Conservation (phyloP, 768 basidiomycete genomes). For the Auricularia cornea region DNA sequence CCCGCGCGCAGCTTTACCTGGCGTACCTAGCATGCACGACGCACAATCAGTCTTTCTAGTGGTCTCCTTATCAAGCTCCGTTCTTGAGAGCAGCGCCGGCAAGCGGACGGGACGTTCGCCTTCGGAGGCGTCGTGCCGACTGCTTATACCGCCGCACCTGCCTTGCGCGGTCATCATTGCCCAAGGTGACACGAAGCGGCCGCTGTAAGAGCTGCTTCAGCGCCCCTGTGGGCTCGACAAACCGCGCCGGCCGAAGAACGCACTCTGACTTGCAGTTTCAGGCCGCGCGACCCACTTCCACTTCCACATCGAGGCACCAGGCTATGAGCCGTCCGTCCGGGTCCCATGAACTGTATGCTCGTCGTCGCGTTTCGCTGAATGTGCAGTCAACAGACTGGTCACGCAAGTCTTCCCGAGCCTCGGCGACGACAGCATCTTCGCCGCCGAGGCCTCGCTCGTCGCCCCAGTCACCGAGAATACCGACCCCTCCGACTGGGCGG, state of each 20-base stretch:
- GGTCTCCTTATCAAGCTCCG: no score
- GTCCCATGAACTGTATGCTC: background rate
- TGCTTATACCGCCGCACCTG: background rate
- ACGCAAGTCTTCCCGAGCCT: background rate
- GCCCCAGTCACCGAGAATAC: background rate
- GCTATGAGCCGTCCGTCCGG: background rate
- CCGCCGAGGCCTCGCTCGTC: background rate
- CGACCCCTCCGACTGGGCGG: background rate
- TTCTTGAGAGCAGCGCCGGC: no score
- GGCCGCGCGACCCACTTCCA: background rate
- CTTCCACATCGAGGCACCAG: background rate
- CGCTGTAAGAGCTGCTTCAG: background rate
- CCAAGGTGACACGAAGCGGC: background rate
- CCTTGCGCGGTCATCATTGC: no score
- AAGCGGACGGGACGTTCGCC: background rate
- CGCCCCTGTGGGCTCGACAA: no score
- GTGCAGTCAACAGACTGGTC: background rate
- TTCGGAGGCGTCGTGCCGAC: background rate
- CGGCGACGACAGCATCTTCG: background rate
- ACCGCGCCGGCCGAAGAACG: background rate
- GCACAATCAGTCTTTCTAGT: no score
- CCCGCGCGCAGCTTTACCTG: no score
- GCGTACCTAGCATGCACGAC: no score
- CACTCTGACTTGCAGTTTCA: background rate
- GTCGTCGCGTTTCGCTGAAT: background rate